Percentiles rank a stretch among this genome's conserved stretches.
Evolutionary conservation across 208 protist genomes (phyloP).

Genomic region (Wallacemonas collosoma): DNA sequence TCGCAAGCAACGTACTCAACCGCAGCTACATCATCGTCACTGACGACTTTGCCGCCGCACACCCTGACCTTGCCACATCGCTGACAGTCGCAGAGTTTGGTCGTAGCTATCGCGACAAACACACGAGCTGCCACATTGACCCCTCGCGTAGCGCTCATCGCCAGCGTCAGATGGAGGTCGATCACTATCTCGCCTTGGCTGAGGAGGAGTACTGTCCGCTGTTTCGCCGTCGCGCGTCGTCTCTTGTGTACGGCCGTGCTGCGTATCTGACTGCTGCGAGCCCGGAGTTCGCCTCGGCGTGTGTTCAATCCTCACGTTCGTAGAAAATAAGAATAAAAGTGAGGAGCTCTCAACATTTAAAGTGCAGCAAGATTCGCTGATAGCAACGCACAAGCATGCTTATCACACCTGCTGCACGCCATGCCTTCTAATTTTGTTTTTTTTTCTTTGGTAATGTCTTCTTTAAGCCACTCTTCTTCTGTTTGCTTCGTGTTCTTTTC

Average conservation of each 20-base stretch:
- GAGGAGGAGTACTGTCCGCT: constrained; percentile 27
- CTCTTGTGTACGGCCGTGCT: constrained; percentile 24
- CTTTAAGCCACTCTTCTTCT: too few species aligned
- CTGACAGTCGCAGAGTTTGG: not conserved
- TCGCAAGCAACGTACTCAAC: not conserved
- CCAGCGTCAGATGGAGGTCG: constrained; percentile 21
- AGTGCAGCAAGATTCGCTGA: too few species aligned
- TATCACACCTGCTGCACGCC: too few species aligned
- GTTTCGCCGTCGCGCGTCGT: constrained; percentile 24
- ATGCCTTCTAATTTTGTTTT: too few species aligned
- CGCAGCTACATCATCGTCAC: not conserved
- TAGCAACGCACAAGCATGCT: too few species aligned
- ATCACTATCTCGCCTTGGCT: constrained; percentile 22
- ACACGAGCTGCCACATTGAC: not conserved
- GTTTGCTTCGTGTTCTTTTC: too few species aligned
- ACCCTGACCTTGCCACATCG: not conserved
- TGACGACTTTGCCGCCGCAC: not conserved
- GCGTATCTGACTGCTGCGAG: constrained; percentile 10
- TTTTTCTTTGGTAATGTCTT: too few species aligned
- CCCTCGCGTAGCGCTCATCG: not conserved
- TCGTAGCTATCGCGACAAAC: not conserved
- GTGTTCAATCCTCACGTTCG: too few species aligned
- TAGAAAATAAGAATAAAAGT: too few species aligned
- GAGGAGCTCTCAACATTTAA: too few species aligned
- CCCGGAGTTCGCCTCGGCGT: not conserved